phyloP scores from a whole-genome alignment of 495 filamentous ascomycete genomes.

The Podospora comata region DNA sequence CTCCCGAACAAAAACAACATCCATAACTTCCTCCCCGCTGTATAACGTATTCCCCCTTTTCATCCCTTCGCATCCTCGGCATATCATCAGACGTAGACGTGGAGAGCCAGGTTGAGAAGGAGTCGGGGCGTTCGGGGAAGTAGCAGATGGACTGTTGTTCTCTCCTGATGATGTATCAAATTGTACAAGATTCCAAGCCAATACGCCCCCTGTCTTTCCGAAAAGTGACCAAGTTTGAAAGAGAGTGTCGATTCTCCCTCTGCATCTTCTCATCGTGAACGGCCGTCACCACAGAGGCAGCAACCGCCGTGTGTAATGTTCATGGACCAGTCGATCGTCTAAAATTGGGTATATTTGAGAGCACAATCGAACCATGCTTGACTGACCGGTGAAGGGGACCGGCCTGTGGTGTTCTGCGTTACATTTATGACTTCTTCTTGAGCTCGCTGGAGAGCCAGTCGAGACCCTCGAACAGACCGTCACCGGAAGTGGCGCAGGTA shows the following conservation, averaged over 20 bases:
- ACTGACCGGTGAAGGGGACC: conserved; percentile 33
- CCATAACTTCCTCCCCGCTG: not conserved
- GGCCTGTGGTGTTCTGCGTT: conserved; percentile 14
- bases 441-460: conserved; percentile 98
- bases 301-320: conserved; percentile 40
- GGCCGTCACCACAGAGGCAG: conserved; percentile 39
- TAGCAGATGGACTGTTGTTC: conserved; percentile 28
- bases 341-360: conserved; percentile 39
- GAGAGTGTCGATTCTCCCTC: conserved; percentile 32
- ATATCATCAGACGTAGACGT: conserved; percentile 16
- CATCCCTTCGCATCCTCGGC: conserved; percentile 4
- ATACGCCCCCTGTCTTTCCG: conserved; percentile 46
- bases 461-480: conserved; percentile 99
- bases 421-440: conserved; percentile 78
- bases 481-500: conserved; percentile 97
- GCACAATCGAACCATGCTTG: conserved; percentile 49
- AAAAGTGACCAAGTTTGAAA: conserved; percentile 39
- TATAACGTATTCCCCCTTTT: not conserved
- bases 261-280: conserved; percentile 25
- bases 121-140: conserved; percentile 18
- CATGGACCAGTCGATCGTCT: conserved; percentile 49
- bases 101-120: conserved; percentile 7
- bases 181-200: conserved; percentile 50
- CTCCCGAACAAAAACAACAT: conserved; percentile 8
- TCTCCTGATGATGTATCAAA: conserved; percentile 46